These are phyloP conservation scores for Claviceps paspali DNA, from an alignment of 2,329 filamentous ascomycete genomes.

Conservation along the genomic window DNA sequence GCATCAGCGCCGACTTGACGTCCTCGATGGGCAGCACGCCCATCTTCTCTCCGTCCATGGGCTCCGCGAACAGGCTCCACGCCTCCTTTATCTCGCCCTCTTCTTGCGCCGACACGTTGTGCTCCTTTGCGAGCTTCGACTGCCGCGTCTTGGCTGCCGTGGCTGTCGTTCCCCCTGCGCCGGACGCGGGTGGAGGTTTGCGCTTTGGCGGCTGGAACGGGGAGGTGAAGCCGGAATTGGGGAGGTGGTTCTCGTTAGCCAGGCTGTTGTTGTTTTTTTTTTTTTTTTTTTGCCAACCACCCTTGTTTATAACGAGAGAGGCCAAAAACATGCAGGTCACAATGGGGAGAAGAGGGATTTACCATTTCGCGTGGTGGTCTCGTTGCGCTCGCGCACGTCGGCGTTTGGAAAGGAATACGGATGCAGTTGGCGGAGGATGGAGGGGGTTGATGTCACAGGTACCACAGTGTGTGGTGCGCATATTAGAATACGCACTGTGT, in stretches of 20 bases:
- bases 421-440: too few relatives aligned
- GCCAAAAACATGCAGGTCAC: too few relatives aligned
- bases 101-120: constrained; percentile 70
- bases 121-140: constrained; percentile 84
- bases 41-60: constrained; percentile 55
- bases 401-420: too few relatives aligned
- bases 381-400: too few relatives aligned
- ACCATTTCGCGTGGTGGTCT: too few relatives aligned
- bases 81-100: constrained; percentile 86
- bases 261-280: not conserved
- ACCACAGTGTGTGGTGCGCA: too few relatives aligned
- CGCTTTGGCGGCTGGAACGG: constrained; percentile 36
- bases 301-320: too few relatives aligned
- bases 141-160: constrained; percentile 36
- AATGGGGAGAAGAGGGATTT: too few relatives aligned
- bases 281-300: not conserved
- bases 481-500: too few relatives aligned
- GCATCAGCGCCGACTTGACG: constrained; percentile 60
- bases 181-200: constrained; percentile 21
- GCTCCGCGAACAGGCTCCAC: constrained; percentile 65
- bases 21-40: constrained; percentile 54
- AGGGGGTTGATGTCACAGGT: too few relatives aligned
- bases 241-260: not conserved
- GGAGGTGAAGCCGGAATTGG: too few relatives aligned
- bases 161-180: too few relatives aligned